phyloP scores from a whole-genome alignment of 208 protist species.

The Trypanosoma lewisi region DNA sequence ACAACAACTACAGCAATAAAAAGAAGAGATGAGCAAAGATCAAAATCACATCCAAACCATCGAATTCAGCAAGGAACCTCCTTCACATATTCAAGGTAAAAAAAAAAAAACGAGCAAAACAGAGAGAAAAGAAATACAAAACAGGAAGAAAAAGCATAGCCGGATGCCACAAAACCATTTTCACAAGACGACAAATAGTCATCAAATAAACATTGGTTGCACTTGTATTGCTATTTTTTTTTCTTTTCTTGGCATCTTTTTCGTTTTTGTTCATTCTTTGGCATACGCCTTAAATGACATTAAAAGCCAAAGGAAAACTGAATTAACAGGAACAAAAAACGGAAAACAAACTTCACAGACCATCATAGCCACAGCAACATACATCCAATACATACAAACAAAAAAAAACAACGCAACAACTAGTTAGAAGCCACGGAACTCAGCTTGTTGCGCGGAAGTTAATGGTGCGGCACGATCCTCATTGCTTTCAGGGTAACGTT shows the following conservation, averaged over 20 bases:
- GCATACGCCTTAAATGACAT: no score
- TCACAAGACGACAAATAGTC: not conserved
- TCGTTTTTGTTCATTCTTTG: no score
- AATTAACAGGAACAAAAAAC: no score
- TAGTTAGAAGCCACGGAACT: conserved; percentile 74
- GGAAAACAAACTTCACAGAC: no score
- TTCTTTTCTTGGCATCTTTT: not conserved
- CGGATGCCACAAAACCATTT: no score
- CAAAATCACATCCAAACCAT: no score
- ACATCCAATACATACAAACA: not conserved
- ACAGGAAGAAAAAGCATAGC: no score
- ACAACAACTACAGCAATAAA: conserved; percentile 10
- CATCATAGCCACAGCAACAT: not conserved
- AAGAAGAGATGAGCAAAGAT: conserved; percentile 13
- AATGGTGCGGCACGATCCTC: conserved; percentile 56
- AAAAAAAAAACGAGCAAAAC: no score
- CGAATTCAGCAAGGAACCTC: no score
- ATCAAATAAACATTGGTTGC: not conserved
- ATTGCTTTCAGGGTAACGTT: conserved; percentile 79
- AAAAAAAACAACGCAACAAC: conserved; percentile 12
- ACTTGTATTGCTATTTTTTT: not conserved
- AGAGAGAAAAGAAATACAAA: no score
- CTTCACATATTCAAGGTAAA: no score
- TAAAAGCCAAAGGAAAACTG: no score
- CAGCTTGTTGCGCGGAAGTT: conserved; percentile 74